These are phyloP conservation scores for Calonectria naviculata DNA, from an alignment of 2,329 filamentous ascomycete genomes.

Conservation along the genomic window DNA sequence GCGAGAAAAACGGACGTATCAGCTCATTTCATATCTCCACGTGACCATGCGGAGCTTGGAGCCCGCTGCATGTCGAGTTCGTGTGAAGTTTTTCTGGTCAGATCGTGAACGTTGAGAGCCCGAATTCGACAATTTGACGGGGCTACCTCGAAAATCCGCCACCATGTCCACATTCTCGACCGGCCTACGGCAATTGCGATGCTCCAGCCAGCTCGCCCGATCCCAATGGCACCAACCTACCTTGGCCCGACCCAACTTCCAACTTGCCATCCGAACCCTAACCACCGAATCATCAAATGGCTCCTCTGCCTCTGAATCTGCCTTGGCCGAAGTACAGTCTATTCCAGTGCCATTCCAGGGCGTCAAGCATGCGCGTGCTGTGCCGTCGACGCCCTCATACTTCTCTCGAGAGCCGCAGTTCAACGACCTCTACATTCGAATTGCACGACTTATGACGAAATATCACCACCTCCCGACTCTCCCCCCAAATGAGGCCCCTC, in stretches of 20 bases:
- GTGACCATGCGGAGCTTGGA: conserved; percentile 36
- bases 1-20: background rate
- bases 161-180: conserved; percentile 50
- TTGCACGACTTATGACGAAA: conserved; percentile 78
- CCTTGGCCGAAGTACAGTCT: conserved; percentile 31
- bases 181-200: conserved; percentile 50
- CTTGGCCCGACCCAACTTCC: conserved; percentile 36
- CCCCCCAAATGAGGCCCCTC: conserved; percentile 72
- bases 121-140: conserved; percentile 37
- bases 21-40: conserved; percentile 31
- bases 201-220: conserved; percentile 43
- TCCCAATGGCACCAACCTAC: conserved; percentile 44
- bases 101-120: conserved; percentile 32
- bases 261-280: conserved; percentile 41
- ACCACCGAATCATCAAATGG: conserved; percentile 35
- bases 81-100: conserved; percentile 41
- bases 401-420: conserved; percentile 89
- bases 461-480: conserved; percentile 80
- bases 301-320: conserved; percentile 23
- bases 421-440: conserved; percentile 82
- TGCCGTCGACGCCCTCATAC: conserved; percentile 92
- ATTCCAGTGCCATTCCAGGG: conserved; percentile 45
- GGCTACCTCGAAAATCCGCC: conserved; percentile 35
- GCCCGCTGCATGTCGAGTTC: conserved; percentile 25
- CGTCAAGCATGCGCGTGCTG: conserved; percentile 71